A percentile compares a stretch with the other conserved stretches of the same genome.
phyloP scores from a whole-genome alignment of 1,284 basidiomycete genomes.

The Puccinia triticina region DNA sequence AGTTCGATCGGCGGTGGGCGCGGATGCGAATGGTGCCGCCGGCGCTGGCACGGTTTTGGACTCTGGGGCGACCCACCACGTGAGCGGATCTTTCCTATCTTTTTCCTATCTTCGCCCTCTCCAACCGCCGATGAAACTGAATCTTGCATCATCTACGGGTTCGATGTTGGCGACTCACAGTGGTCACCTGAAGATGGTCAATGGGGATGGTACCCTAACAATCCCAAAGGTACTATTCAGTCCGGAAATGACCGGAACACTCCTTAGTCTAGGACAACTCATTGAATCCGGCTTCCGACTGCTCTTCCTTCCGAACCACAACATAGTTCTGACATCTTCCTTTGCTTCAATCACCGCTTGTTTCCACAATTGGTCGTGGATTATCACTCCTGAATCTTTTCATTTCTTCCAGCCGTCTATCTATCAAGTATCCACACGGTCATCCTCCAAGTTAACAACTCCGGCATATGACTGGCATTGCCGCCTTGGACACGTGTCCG shows the following conservation, averaged over 20 bases:
- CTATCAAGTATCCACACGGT: too few relatives aligned
- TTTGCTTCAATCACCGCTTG: neutral
- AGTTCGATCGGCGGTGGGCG: neutral
- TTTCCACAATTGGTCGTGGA: neutral
- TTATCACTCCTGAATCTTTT: too few relatives aligned
- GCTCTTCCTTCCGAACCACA: neutral
- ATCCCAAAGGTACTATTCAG: constrained; percentile 2
- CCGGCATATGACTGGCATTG: neutral
- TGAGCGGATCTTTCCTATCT: constrained; percentile 3
- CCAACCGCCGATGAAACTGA: neutral
- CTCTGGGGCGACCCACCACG: constrained; percentile 21
- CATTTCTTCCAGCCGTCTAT: too few relatives aligned
- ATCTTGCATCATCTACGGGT: neutral
- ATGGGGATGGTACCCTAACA: neutral
- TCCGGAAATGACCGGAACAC: constrained; percentile 12
- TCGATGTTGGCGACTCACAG: constrained; percentile 22
- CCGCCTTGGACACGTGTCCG: constrained; percentile 1
- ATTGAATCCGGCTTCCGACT: constrained; percentile 4
- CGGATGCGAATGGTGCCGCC: neutral
- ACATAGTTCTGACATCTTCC: neutral
- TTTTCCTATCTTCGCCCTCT: neutral
- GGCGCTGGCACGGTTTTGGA: constrained; percentile 14
- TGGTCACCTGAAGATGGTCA: neutral
- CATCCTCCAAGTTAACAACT: too few relatives aligned
- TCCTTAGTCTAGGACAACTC: constrained; percentile 25